phyloP scores from a whole-genome alignment of 768 basidiomycete genomes.

The Mycena floridula region DNA sequence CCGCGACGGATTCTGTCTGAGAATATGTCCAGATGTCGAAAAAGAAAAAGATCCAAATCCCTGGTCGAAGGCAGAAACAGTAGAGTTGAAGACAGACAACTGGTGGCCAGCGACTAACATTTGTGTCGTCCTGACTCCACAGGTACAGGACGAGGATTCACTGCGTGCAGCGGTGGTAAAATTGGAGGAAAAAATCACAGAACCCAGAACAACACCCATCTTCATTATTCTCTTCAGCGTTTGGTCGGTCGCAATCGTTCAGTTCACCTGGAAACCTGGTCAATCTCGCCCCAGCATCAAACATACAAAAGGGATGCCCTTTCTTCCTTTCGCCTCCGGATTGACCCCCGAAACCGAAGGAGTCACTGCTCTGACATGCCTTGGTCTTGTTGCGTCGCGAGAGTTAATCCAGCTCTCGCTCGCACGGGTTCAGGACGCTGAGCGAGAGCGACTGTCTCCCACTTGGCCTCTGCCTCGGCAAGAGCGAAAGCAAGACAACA shows the following conservation, averaged over 20 bases:
- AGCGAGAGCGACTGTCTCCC: too few species aligned
- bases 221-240: neutral
- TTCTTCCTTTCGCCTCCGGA: neutral
- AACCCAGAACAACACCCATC: neutral
- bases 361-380: neutral
- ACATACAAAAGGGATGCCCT: neutral
- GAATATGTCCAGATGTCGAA: too few species aligned
- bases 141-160: neutral
- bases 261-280: neutral
- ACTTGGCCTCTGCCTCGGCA: too few species aligned
- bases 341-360: neutral
- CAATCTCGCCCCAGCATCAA: neutral
- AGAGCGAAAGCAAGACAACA: too few species aligned
- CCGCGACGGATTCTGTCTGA: too few species aligned
- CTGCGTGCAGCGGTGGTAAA: neutral
- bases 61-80: too few species aligned
- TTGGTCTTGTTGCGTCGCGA: too few species aligned
- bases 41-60: too few species aligned
- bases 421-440: too few species aligned
- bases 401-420: too few species aligned
- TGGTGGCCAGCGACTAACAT: neutral
- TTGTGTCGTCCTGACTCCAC: neutral
- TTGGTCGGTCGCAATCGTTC: neutral
- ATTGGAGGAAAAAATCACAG: neutral
- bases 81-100: too few species aligned